Evolutionary conservation across 768 basidiomycete species (phyloP), one percentile per base, ranked within the genome.

Genomic region (Suillus cothurnatus): DNA sequence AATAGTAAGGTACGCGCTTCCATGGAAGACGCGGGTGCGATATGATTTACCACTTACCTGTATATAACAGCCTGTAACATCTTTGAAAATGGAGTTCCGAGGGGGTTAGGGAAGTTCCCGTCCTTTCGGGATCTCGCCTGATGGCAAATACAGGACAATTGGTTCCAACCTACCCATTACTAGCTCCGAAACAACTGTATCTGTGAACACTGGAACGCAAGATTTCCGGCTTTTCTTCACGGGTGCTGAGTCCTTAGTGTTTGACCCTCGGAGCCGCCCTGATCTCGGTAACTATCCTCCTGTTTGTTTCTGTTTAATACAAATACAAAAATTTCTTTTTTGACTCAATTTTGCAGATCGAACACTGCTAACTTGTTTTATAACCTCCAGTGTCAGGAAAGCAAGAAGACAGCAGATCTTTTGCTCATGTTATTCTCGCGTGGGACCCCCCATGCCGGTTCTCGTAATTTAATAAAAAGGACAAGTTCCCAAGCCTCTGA

Each of bases 381-480:
- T n/a, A n/a, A n/a, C n/a, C n/a, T n/a, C n/a, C n/a, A n/a, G n/a
- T n/a, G n/a, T n/a, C n/a, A n/a, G n/a, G n/a, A n/a, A n/a, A n/a
- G n/a, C 6, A 21, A 34, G 52, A 52, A 26, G 14, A 55, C 19
- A 34, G 55, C 36, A 58, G 34, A 26, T 58, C 56, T 26, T 8
- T 23, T 26, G 56, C 34, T 52, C 56, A 38, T 38, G 56, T 17
- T 8, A 38, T 36, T 1, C 57, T 17, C 58, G 28, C 58, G 58
- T 59, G 58, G 39, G 28, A 59, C 41, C 28, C 67, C 76, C 67
- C 61, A 69, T 68, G 65, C 52, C 67, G 66, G 62, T 61, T 71
- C 58, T 71, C 70, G 66, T 71, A 71, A 71, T 71, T 47, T 45
- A 68, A 66, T 45, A 66, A 66, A 66, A 74, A 75, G 70, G 67